phyloP scores from a whole-genome alignment of 768 basidiomycete genomes.

The Porphyrellus cyaneotinctus region DNA sequence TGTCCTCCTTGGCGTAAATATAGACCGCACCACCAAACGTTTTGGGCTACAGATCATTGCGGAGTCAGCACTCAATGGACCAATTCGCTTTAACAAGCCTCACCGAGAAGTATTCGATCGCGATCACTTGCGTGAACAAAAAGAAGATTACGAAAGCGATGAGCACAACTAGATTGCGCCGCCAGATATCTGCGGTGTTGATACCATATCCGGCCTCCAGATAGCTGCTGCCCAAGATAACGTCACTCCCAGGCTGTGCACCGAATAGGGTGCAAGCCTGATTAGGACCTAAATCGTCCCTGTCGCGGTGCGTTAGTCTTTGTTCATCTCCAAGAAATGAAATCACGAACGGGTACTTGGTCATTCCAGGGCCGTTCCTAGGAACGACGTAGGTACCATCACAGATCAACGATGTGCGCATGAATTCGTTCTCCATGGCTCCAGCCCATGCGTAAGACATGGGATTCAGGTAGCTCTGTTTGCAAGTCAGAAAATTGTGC shows the following conservation, averaged over 20 bases:
- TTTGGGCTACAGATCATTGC: conserved; percentile 28
- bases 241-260: conserved; percentile 48
- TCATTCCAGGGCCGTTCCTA: conserved; percentile 51
- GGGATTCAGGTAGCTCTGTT: conserved; percentile 72
- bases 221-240: conserved; percentile 60
- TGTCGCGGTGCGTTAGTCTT: conserved; percentile 24
- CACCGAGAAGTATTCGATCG: conserved; percentile 63
- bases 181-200: conserved; percentile 53
- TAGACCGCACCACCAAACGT: conserved; percentile 39
- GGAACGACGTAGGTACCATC: conserved; percentile 65
- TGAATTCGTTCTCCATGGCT: conserved; percentile 85
- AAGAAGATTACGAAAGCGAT: conserved; percentile 69
- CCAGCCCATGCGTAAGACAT: conserved; percentile 73
- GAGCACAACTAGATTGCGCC: conserved; percentile 65
- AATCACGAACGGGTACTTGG: conserved; percentile 58
- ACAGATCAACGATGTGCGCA: conserved; percentile 57
- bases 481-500: conserved; percentile 7
- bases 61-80: neutral
- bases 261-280: conserved; percentile 79
- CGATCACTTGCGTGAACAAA: conserved; percentile 61
- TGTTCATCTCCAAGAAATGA: neutral
- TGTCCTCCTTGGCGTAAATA: conserved; percentile 58
- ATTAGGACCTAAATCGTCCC: conserved; percentile 53
- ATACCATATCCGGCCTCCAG: conserved; percentile 52
- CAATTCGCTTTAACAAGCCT: conserved; percentile 15